These are phyloP conservation scores for Yamadazyma epiphylla DNA, from an alignment of 1,139 yeast genomes.

Conservation along the genomic window DNA sequence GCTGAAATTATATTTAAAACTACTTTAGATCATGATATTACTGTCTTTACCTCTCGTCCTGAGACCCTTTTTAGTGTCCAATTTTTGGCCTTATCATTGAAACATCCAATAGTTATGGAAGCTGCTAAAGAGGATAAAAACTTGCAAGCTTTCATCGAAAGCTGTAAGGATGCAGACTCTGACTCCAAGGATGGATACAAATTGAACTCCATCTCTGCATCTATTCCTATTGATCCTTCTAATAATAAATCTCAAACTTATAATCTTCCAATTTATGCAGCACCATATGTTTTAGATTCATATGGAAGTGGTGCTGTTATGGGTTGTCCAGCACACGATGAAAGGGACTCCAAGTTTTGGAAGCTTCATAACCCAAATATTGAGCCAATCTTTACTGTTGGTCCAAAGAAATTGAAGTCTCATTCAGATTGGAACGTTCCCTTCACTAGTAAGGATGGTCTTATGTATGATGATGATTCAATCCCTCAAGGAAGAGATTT, in stretches of 20 bases:
- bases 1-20: slow-evolving; percentile 54
- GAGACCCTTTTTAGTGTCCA: slow-evolving; percentile 84
- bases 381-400: slow-evolving; percentile 43
- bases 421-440: slow-evolving; percentile 24
- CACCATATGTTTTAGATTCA: slow-evolving; percentile 80
- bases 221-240: slow-evolving; percentile 55
- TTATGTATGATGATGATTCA: slow-evolving; percentile 35
- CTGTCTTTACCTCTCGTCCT: slow-evolving; percentile 81
- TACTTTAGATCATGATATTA: slow-evolving; percentile 21
- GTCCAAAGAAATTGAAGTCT: slow-evolving; percentile 20
- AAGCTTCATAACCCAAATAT: slow-evolving; percentile 47
- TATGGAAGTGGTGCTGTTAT: slow-evolving; percentile 94
- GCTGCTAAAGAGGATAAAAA: slow-evolving; percentile 30
- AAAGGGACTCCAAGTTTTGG: slow-evolving; percentile 83
- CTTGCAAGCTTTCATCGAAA: slow-evolving; percentile 44
- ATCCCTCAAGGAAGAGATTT: slow-evolving; percentile 31
- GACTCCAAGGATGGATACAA: slow-evolving; percentile 65
- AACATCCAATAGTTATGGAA: slow-evolving; percentile 57
- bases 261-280: slow-evolving; percentile 72
- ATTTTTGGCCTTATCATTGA: slow-evolving; percentile 70
- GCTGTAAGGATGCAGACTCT: slow-evolving; percentile 28
- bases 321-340: slow-evolving; percentile 97
- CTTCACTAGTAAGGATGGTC: slow-evolving; percentile 50
- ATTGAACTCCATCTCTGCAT: slow-evolving; percentile 35
- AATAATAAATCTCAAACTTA: slow-evolving; percentile 14